These are phyloP conservation scores for Yarrowia porcina DNA, from an alignment of 805 yeast genomes.

Conservation along the genomic window DNA sequence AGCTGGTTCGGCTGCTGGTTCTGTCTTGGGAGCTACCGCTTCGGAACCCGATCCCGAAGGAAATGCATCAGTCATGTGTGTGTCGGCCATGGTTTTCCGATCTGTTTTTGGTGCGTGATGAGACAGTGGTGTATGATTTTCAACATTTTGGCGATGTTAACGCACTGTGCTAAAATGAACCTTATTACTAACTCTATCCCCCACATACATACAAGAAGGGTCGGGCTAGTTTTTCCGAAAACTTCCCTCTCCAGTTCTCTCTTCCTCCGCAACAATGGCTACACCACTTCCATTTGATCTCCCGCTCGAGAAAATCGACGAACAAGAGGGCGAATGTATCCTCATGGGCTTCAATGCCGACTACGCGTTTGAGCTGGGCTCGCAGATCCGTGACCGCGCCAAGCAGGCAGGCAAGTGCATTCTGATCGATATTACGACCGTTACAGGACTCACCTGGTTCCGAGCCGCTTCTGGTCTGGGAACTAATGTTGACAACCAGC, in stretches of 20 bases:
- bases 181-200: not conserved
- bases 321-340: slow-evolving; percentile 34
- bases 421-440: slow-evolving; percentile 33
- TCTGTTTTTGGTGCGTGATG: not conserved
- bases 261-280: not conserved
- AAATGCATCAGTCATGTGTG: slow-evolving; percentile 1
- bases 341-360: slow-evolving; percentile 43
- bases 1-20: not conserved
- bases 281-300: slow-evolving; percentile 17
- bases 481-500: slow-evolving; percentile 35
- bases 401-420: slow-evolving; percentile 30
- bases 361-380: slow-evolving; percentile 70
- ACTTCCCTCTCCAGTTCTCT: not conserved
- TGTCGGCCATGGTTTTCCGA: not conserved
- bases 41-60: not conserved
- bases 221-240: not conserved
- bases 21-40: not conserved
- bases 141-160: not conserved
- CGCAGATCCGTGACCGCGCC: slow-evolving; percentile 76
- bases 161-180: not conserved
- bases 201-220: not conserved
- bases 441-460: slow-evolving; percentile 34
- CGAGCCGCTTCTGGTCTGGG: slow-evolving; percentile 36
- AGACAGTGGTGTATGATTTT: not conserved
- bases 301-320: slow-evolving; percentile 27